Percentiles rank a stretch among this genome's conserved stretches.
phyloP scores from a whole-genome alignment of 495 filamentous ascomycete species.

The Lichina pygmaea region DNA sequence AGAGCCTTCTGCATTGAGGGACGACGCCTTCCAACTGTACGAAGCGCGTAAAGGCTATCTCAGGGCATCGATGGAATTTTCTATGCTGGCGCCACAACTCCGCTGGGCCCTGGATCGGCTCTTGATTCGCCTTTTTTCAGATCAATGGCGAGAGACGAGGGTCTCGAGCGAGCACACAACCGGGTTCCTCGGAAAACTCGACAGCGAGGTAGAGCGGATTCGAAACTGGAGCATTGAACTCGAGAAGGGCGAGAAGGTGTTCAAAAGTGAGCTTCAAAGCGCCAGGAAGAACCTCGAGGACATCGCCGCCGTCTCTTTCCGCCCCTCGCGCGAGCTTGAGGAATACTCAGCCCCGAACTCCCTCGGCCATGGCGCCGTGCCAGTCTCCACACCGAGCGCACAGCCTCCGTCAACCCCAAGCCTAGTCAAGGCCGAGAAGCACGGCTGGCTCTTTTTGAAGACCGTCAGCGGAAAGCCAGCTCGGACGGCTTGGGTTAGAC shows the following conservation, averaged over 20 bases:
- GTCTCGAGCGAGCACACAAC: slow-evolving; percentile 29
- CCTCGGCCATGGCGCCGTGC: slow-evolving; percentile 27
- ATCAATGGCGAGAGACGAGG: slow-evolving; percentile 68
- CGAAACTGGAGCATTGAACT: slow-evolving; percentile 81
- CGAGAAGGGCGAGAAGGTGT: slow-evolving; percentile 54
- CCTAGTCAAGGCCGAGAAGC: slow-evolving; percentile 36
- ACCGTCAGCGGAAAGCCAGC: slow-evolving; percentile 70
- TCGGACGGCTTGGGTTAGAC: slow-evolving; percentile 57
- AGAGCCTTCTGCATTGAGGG: slow-evolving; percentile 65
- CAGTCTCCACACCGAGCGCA: slow-evolving; percentile 1
- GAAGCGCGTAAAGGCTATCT: slow-evolving; percentile 81
- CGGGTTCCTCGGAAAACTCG: slow-evolving; percentile 30
- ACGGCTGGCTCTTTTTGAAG: slow-evolving; percentile 77
- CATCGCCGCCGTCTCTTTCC: slow-evolving; percentile 32
- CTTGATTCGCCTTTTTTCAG: slow-evolving; percentile 57
- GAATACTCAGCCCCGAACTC: slow-evolving; percentile 72
- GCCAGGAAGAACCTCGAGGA: slow-evolving; percentile 71
- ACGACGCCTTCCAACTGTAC: slow-evolving; percentile 90
- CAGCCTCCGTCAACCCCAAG: slow-evolving; percentile 21
- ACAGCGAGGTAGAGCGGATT: slow-evolving; percentile 64
- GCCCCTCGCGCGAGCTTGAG: slow-evolving; percentile 75
- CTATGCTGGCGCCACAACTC: slow-evolving; percentile 58
- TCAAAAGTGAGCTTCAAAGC: slow-evolving; percentile 48
- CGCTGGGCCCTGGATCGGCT: slow-evolving; percentile 57
- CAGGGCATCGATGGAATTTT: slow-evolving; percentile 81